Conservation (phyloP, 495 filamentous ascomycete species). For the Trichoderma parareesei region DNA sequence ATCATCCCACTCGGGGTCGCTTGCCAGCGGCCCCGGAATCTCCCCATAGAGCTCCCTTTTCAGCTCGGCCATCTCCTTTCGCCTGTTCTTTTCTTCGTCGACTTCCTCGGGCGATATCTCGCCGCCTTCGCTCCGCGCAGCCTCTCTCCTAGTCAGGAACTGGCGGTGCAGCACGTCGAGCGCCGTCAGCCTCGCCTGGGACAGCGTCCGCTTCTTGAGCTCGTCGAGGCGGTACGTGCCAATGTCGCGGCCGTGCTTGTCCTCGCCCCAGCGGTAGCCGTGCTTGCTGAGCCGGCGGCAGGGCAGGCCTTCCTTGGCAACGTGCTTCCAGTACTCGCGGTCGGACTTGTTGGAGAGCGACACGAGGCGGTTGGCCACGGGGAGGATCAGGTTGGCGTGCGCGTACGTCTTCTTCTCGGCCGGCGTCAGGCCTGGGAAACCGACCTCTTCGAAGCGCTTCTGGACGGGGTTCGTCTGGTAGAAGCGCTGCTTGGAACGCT, state of each 20-base stretch:
- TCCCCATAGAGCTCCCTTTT: constrained; percentile 35
- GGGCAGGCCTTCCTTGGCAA: constrained; percentile 39
- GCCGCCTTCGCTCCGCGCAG: constrained; percentile 18
- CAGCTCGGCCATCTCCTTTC: constrained; percentile 37
- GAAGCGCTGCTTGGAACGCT: constrained; percentile 27
- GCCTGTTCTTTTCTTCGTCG: constrained; percentile 34
- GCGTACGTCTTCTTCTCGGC: constrained; percentile 31
- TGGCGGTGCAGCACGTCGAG: constrained; percentile 21
- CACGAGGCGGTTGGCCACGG: constrained; percentile 17
- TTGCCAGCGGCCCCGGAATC: constrained; percentile 45
- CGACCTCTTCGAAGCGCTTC: constrained; percentile 23
- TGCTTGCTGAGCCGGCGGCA: constrained; percentile 22
- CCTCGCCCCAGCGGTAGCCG: constrained; percentile 30
- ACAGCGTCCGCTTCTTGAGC: constrained; percentile 26
- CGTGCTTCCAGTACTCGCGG: constrained; percentile 40
- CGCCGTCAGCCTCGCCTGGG: constrained; percentile 21
- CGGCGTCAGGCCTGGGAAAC: constrained; percentile 27
- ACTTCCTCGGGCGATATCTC: constrained; percentile 31
- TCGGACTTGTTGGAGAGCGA: constrained; percentile 32
- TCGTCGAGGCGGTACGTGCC: constrained; percentile 31
- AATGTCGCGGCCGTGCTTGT: constrained; percentile 33
- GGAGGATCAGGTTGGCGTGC: constrained; percentile 25
- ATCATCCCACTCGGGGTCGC: constrained; percentile 74
- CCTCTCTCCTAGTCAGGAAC: constrained; percentile 24
- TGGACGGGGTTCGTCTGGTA: constrained; percentile 32